Evolutionary conservation across 495 filamentous ascomycete species (phyloP).

Genomic region (Chaetomium tenue): DNA sequence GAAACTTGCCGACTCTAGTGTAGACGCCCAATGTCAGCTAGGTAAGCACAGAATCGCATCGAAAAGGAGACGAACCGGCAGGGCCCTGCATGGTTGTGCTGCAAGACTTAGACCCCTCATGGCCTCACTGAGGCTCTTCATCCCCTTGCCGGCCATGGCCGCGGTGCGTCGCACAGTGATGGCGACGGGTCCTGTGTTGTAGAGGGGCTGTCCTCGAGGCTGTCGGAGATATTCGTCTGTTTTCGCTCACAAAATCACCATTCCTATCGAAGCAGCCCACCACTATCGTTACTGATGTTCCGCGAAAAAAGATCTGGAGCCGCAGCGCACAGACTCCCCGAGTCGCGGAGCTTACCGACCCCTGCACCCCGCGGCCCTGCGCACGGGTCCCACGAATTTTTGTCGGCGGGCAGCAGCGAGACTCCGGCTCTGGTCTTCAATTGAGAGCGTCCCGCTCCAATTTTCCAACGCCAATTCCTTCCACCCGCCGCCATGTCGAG

Average conservation of each 20-base stretch:
- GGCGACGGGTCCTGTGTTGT: too few species aligned
- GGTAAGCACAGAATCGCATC: neutral
- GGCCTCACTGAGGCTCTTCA: constrained; percentile 49
- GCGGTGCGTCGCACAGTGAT: constrained; percentile 15
- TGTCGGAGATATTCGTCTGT: neutral
- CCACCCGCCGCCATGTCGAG: constrained; percentile 55
- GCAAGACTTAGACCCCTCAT: constrained; percentile 45
- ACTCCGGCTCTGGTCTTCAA: constrained; percentile 12
- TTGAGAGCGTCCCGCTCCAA: constrained; percentile 13
- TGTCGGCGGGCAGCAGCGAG: constrained; percentile 9
- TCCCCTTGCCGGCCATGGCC: constrained; percentile 46
- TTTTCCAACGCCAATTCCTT: constrained; percentile 26
- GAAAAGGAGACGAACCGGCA: constrained; percentile 26
- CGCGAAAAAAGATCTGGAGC: constrained; percentile 35
- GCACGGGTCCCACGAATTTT: constrained; percentile 21
- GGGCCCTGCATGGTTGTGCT: constrained; percentile 41
- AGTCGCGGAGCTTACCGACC: constrained; percentile 25
- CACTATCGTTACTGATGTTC: constrained; percentile 13
- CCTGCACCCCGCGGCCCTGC: neutral
- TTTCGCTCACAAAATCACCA: neutral
- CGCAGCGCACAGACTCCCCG: constrained; percentile 27
- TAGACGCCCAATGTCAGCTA: constrained; percentile 2
- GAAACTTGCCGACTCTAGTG: constrained; percentile 21
- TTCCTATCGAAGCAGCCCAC: constrained; percentile 5
- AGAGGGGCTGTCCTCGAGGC: neutral